Conservation (phyloP, 768 basidiomycete genomes). For the Leccinum ochraceum region DNA sequence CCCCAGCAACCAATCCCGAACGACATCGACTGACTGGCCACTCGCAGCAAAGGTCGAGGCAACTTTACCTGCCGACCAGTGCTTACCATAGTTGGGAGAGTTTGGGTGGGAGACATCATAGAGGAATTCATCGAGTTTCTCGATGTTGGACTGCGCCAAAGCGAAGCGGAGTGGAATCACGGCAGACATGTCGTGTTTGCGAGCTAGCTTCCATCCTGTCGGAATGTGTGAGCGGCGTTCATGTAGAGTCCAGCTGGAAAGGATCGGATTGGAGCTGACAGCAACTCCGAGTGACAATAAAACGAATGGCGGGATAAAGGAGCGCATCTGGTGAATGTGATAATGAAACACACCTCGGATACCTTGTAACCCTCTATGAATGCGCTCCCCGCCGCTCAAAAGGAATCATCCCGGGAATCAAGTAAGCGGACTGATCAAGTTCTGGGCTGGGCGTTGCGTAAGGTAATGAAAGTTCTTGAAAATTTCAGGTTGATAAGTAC, state of each 20-base stretch:
- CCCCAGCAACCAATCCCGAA: conserved; percentile 42
- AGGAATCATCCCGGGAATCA: too few relatives aligned
- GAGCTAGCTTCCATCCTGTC: conserved; percentile 37
- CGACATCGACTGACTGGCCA: conserved; percentile 35
- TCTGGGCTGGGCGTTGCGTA: too few relatives aligned
- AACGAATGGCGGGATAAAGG: conserved; percentile 23
- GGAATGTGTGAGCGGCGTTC: conserved; percentile 38
- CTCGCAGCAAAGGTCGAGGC: conserved; percentile 44
- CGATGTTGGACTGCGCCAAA: conserved; percentile 42
- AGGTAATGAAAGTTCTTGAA: too few relatives aligned
- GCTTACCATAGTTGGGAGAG: conserved; percentile 46
- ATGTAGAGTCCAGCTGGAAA: conserved; percentile 13
- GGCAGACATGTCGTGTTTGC: conserved; percentile 32
- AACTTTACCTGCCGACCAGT: conserved; percentile 43
- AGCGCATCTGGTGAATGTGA: conserved; percentile 11
- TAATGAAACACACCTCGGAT: background rate
- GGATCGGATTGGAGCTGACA: conserved; percentile 4
- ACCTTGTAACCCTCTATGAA: too few relatives aligned
- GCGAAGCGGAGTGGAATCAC: conserved; percentile 47
- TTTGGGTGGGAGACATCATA: conserved; percentile 44
- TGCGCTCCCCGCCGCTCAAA: too few relatives aligned
- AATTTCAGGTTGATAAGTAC: too few relatives aligned
- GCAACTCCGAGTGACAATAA: conserved; percentile 20
- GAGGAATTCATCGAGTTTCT: conserved; percentile 41
- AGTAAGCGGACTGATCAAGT: too few relatives aligned